phyloP scores from a whole-genome alignment of 495 filamentous ascomycete genomes.

The Xylaria grammica region DNA sequence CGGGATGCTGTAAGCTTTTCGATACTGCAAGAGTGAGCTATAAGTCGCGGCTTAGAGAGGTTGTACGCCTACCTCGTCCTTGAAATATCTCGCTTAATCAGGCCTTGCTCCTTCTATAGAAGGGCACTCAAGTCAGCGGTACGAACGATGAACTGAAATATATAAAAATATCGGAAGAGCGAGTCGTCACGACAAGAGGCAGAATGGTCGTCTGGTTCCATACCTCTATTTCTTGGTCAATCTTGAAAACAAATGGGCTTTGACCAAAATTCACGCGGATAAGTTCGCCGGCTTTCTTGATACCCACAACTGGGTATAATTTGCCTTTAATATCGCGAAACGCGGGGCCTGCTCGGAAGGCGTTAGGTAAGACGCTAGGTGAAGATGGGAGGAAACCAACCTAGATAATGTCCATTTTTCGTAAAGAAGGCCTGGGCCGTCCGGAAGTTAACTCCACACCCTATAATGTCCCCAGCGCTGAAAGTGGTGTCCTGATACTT shows the following conservation, averaged over 20 bases:
- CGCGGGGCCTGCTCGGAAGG: constrained; percentile 65
- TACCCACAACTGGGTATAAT: constrained; percentile 87
- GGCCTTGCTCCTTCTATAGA: constrained; percentile 62
- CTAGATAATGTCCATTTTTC: constrained; percentile 82
- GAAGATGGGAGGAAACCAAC: constrained; percentile 51
- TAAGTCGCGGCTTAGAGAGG: not conserved
- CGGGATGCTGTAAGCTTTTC: constrained; percentile 45
- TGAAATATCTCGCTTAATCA: constrained; percentile 51
- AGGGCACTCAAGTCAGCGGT: not conserved
- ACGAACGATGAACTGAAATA: not conserved
- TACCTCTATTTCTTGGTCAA: constrained; percentile 86
- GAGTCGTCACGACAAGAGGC: not conserved
- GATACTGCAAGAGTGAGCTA: constrained; percentile 33
- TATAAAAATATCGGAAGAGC: not conserved
- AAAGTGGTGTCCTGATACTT: constrained; percentile 73
- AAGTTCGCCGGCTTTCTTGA: constrained; percentile 87
- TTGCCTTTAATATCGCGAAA: constrained; percentile 78
- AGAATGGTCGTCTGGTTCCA: constrained; percentile 28
- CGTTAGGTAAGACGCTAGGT: constrained; percentile 10
- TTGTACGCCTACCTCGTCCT: constrained; percentile 38
- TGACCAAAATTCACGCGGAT: constrained; percentile 92
- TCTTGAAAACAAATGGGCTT: constrained; percentile 87
- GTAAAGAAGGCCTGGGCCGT: constrained; percentile 91
- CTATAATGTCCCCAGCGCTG: constrained; percentile 75
- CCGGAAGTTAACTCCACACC: constrained; percentile 93